Percentiles rank a stretch among this genome's conserved stretches.
Evolutionary conservation across 1,284 basidiomycete genomes (phyloP).

Genomic region (Ceratobasidium sp.): DNA sequence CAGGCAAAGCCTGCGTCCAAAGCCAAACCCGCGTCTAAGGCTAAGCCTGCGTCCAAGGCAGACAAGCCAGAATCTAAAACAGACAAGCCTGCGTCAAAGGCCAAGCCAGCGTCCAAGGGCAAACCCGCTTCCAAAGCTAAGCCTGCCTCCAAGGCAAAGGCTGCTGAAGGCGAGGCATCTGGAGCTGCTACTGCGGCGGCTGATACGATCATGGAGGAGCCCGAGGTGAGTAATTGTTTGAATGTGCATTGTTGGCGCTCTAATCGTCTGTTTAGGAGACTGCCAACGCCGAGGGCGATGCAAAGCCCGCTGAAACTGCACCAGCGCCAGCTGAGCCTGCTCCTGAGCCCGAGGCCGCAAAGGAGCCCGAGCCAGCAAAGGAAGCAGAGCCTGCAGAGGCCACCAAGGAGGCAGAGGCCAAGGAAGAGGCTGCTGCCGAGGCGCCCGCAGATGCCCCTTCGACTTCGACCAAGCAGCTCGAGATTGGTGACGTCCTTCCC

Average conservation of each 20-base stretch:
- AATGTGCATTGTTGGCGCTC: background rate
- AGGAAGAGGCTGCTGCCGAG: conserved; percentile 45
- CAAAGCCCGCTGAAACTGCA: conserved; percentile 37
- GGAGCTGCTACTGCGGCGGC: conserved; percentile 36
- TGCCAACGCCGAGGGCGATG: conserved; percentile 21
- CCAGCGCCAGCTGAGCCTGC: conserved; percentile 36
- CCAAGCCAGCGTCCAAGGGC: conserved; percentile 42
- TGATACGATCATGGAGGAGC: conserved; percentile 37
- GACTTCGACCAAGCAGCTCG: conserved; percentile 51
- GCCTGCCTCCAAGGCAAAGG: conserved; percentile 40
- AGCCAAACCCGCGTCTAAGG: conserved; percentile 38
- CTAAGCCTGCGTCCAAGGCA: conserved; percentile 38
- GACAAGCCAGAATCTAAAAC: too few species aligned
- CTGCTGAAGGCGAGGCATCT: conserved; percentile 38
- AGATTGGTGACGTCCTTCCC: conserved; percentile 80
- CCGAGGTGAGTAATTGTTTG: conserved; percentile 20
- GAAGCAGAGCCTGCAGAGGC: conserved; percentile 39
- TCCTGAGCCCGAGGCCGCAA: conserved; percentile 29
- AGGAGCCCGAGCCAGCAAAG: conserved; percentile 20
- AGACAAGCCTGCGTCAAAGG: conserved; percentile 44
- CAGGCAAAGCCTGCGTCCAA: conserved; percentile 22
- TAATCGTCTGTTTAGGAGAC: conserved; percentile 35
- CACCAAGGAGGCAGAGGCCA: conserved; percentile 46
- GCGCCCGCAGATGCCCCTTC: conserved; percentile 44
- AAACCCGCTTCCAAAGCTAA: conserved; percentile 42